Evolutionary conservation across 768 basidiomycete genomes (phyloP), one percentile per base, ranked within the genome.

Genomic region (Hericium coralloides): DNA sequence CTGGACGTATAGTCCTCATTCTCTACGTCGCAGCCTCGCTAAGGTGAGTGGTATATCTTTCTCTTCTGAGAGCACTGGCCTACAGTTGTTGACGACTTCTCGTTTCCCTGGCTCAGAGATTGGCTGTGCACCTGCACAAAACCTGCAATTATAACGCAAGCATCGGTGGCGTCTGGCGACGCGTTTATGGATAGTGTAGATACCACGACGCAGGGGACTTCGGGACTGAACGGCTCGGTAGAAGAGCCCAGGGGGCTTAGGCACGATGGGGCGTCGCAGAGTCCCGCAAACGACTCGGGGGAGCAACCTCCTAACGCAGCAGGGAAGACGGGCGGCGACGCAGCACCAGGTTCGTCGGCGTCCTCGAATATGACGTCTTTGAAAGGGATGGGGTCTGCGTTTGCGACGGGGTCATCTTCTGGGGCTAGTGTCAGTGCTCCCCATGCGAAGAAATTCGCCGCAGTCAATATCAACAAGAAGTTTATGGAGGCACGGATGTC

Each of bases 381-480:
- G 52, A 41, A 53, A 20, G 15, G 41, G 43, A 45, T 52, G 49
- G 60, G 60, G 20, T 51, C 63, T 43, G 53, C 62, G 14, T 41
- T 60, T 23, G 38, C 23, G 31, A 22, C 18, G 5, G 59, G 54
- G 12, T 49, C 59, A 2, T 26, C 58, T 9, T 38, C 56, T 52
- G 56, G 57, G 1, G 56, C 63, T 2, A 61, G 62, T 22, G 52
- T 67, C 20, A 66, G 65, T 56, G 63, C 64, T 53, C 79, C 80
- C 2, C 85, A 83, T 60, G 80, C 81, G 31, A 98, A 98, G 77
- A 85, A 87, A 66, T 95, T 94, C 71, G 90, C 77, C 67, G 82
- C 92, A 26, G 83, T 92, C 60, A 93, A 92, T 68, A 92, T 98
- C 70, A 95, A 92, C 76, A 95, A 94, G 82, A 92, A 91, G 72